Base-by-base conservation (phyloP, 2,329 filamentous ascomycete genomes). In the Sclerotiophoma versabilis region DNA sequence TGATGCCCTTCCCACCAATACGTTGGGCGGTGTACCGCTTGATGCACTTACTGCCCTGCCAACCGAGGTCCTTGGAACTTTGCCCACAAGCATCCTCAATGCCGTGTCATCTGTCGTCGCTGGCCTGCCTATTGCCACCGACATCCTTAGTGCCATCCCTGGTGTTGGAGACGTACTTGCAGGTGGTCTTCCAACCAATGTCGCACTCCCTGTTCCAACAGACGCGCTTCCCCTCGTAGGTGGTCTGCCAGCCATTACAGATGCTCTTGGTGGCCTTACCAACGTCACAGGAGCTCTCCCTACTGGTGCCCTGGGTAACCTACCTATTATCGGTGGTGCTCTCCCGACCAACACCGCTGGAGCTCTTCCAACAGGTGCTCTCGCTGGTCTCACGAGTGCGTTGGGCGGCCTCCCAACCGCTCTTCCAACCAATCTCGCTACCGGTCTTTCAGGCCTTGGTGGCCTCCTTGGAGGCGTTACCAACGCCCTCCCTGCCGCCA, bases 201-300 rank as follows among this genome's bases (percentile, higher is more conserved):
- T 17, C 27, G 7, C 30, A 11, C 14, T 14, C 14, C 20, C 20
- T 38, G 6, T 47, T 7, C 44, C 44, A 6, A 47, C 42, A 2
- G 44, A 47, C 43, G 12, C 20, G 9, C 33, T 47, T 37, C n/a
- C n/a, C n/a, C n/a, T n/a, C n/a, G n/a, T n/a, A n/a, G 25, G n/a
- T n/a, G 25, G 1, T 23, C 26, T 38, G 19, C 20, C 29, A 14
- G 42, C 19, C 25, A 19, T 22, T 10, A 23, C 17, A 10, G 37
- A 36, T 36, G 22, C 27, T 26, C n/a, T 36, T 20, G 22, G 46
- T 15, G 37, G 15, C 25, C 19, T 38, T 26, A 19, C 36, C 12
- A 23, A 17, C 4, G 23, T n/a, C n/a, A n/a, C n/a, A n/a, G n/a
- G n/a, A n/a, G n/a, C n/a, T 20, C 30, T 45, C 5, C 39, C 39